phyloP scores from a whole-genome alignment of 176 grass and related monocot genomes.

The Oryza longistaminata region DNA sequence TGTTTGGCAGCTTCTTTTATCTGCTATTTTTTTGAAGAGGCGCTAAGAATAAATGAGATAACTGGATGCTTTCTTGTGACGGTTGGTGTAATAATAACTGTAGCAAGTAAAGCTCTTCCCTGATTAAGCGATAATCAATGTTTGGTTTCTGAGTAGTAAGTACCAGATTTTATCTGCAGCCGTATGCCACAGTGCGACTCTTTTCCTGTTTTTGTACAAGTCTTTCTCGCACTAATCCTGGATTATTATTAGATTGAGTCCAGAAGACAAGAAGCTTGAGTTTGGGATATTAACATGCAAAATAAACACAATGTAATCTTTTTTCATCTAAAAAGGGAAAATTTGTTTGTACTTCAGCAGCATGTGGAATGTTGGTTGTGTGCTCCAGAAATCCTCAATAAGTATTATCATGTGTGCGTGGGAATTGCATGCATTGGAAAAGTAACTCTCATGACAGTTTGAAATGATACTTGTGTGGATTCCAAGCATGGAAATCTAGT shows the following conservation, averaged over 20 bases:
- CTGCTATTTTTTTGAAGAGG: constrained; percentile 85
- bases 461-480: background rate
- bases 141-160: background rate
- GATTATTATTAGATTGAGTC: background rate
- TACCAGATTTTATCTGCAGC: background rate
- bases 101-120: constrained; percentile 68
- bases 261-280: constrained; percentile 13
- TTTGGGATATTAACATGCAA: constrained; percentile 19
- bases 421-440: background rate
- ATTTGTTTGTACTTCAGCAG: background rate
- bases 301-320: background rate
- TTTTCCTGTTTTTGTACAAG: background rate
- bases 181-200: background rate
- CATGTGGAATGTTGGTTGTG: background rate
- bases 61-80: constrained; percentile 88
- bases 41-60: constrained; percentile 82
- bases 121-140: constrained; percentile 24
- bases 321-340: background rate
- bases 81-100: constrained; percentile 84
- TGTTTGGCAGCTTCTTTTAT: constrained; percentile 92
- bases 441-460: background rate
- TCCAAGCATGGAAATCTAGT: constrained; percentile 15
- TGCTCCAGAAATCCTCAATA: constrained; percentile 17
- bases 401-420: background rate
- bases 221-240: background rate